Percentiles rank a stretch among this genome's conserved stretches.
These are phyloP conservation scores for Ceratobasidium sp. DNA, from an alignment of 1,284 basidiomycete genomes.

Conservation along the genomic window DNA sequence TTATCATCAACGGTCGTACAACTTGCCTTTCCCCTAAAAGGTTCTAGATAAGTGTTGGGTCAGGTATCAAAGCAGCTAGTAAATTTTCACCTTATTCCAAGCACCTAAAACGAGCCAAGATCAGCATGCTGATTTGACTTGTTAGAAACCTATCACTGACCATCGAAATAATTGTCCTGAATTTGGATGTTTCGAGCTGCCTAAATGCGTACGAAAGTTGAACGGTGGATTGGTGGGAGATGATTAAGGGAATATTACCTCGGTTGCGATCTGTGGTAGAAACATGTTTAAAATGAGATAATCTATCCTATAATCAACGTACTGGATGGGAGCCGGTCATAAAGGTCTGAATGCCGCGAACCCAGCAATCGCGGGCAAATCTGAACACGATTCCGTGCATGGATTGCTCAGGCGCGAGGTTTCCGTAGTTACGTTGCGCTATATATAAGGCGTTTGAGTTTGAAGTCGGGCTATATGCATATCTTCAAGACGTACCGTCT, in stretches of 20 bases:
- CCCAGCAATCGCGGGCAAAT: slow-evolving; percentile 46
- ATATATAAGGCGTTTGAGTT: neutral
- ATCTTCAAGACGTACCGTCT: slow-evolving; percentile 8
- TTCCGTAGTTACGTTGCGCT: slow-evolving; percentile 46
- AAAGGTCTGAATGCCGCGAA: slow-evolving; percentile 44
- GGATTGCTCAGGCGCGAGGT: slow-evolving; percentile 44
- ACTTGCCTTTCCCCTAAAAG: slow-evolving; percentile 38
- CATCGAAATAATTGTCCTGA: slow-evolving; percentile 48
- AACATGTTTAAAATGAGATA: neutral
- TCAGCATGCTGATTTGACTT: neutral
- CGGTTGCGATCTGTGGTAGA: slow-evolving; percentile 41
- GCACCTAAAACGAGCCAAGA: slow-evolving; percentile 24
- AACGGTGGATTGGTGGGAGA: neutral
- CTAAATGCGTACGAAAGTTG: neutral
- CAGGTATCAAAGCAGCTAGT: neutral
- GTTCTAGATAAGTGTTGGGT: neutral
- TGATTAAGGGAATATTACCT: neutral
- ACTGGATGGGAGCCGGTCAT: slow-evolving; percentile 48
- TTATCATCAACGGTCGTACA: neutral
- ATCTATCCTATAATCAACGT: neutral
- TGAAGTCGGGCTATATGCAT: neutral
- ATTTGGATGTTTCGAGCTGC: slow-evolving; percentile 44
- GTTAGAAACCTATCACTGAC: neutral
- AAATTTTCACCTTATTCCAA: slow-evolving; percentile 45
- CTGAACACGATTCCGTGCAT: slow-evolving; percentile 47